These are phyloP conservation scores for Xylariaceae sp. DNA, from an alignment of 2,329 filamentous ascomycete species.

Conservation along the genomic window DNA sequence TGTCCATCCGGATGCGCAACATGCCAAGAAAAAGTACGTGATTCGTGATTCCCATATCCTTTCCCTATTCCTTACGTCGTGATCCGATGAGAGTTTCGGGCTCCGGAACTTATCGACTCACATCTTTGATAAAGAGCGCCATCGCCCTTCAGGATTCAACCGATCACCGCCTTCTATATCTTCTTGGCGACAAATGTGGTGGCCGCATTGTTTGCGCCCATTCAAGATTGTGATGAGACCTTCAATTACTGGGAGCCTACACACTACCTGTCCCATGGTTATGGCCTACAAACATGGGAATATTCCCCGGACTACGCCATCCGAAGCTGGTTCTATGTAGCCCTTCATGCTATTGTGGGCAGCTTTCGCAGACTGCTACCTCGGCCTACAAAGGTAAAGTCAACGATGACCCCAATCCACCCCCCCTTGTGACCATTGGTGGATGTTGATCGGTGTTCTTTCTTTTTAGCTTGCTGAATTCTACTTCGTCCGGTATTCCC, in stretches of 20 bases:
- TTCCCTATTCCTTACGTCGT: background rate
- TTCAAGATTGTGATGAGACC: constrained; percentile 96
- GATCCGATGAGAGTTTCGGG: background rate
- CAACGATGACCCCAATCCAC: background rate
- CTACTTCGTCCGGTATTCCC: constrained; percentile 71
- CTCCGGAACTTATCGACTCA: constrained; percentile 3
- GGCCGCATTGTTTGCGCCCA: constrained; percentile 78
- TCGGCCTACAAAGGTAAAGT: constrained; percentile 50
- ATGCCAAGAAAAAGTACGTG: constrained; percentile 33
- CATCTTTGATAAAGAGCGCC: constrained; percentile 34
- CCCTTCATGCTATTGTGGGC: constrained; percentile 68
- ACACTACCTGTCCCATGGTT: constrained; percentile 88
- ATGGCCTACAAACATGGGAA: constrained; percentile 96
- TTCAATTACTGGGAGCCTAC: constrained; percentile 99
- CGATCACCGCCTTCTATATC: constrained; percentile 73
- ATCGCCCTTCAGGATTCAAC: constrained; percentile 59
- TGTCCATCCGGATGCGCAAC: constrained; percentile 29
- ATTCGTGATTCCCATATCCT: background rate
- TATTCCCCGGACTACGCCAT: constrained; percentile 95
- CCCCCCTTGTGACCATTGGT: background rate
- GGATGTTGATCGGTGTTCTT: constrained; percentile 11
- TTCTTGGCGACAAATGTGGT: constrained; percentile 69
- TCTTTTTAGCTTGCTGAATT: constrained; percentile 60
- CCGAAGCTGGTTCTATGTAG: constrained; percentile 88
- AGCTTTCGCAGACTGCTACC: constrained; percentile 61